Evolutionary conservation across 331 rosid species (phyloP).

Genomic region (Quercus tomentella): DNA sequence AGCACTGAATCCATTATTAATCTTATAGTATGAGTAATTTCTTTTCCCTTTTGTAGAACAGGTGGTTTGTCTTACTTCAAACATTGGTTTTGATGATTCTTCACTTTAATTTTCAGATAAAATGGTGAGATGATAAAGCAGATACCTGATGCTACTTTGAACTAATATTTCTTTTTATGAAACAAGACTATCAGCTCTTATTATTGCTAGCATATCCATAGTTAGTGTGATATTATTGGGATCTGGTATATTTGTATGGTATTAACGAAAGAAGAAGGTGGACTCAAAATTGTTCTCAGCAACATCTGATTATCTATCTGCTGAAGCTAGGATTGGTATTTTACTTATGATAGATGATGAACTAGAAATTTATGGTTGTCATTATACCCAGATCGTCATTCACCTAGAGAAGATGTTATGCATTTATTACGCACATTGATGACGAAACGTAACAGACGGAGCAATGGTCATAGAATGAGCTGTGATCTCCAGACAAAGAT

Average conservation of each 20-base stretch:
- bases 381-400: no score
- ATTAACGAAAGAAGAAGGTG: slow-evolving; percentile 43
- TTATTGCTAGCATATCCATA: slow-evolving; percentile 56
- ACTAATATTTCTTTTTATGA: slow-evolving; percentile 28
- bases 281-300: slow-evolving; percentile 22
- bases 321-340: slow-evolving; percentile 43
- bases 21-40: neutral
- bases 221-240: slow-evolving; percentile 40
- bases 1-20: no score
- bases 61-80: slow-evolving; percentile 53
- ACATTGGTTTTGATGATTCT: slow-evolving; percentile 20
- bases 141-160: slow-evolving; percentile 16
- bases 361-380: no score
- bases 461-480: no score
- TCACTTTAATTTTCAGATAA: slow-evolving; percentile 8
- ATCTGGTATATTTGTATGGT: slow-evolving; percentile 30
- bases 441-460: no score
- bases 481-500: no score
- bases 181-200: slow-evolving; percentile 57
- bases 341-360: neutral
- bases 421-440: no score
- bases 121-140: neutral
- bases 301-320: slow-evolving; percentile 36
- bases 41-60: slow-evolving; percentile 47
- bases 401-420: no score